Base-by-base conservation (phyloP, 2,329 filamentous ascomycete genomes). In the Emmonsiellopsis sp. region DNA sequence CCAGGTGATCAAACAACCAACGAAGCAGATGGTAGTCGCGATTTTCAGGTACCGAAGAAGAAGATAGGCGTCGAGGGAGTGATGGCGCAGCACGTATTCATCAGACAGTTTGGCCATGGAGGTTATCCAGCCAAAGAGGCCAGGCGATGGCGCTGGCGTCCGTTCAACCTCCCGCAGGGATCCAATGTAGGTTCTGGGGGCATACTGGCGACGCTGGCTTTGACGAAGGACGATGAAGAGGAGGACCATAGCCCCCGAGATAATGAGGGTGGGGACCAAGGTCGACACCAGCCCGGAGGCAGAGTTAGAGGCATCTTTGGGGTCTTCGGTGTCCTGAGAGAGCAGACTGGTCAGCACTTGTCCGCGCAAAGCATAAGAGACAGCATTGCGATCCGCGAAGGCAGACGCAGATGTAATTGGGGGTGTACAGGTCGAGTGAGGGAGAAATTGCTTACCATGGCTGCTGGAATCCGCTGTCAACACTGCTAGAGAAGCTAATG, bases 61-160 rank as follows among this genome's bases (percentile, higher is more conserved):
- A 50, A 97, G 83, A 70, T 92, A 97, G 34, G 87, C 87, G 67
- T 98, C 92, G 58, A 98, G 81, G 0, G 90, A 94, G 67, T 92
- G 89, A 73, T 95, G 89, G 64, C 93, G 88, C 20, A 97, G 81
- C 30, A 91, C 82, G 64, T 88, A 89, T 41, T 84, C 83, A 67
- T 97, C 91, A 3, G 79, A 76, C 16, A 83, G 69, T 61, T 79
- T 79, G 73, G 81, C 85, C 71, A 89, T 87, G 10, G 79, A 74
- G 8, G 71, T 71, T 54, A 89, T 69, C 86, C 86, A 90, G 61
- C 85, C 81, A 62, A 87, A 73, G 45, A 83, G 67, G 52, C 85
- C 84, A 30, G 67, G 75, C 2, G 84, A 81, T 0, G 85, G 74
- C 1, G 73, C 65, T 20, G 82, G 82, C 10, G 79, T 80, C 35